Conservation (phyloP, 1,139 yeast species). For the Eremothecium cymbalariae region DNA sequence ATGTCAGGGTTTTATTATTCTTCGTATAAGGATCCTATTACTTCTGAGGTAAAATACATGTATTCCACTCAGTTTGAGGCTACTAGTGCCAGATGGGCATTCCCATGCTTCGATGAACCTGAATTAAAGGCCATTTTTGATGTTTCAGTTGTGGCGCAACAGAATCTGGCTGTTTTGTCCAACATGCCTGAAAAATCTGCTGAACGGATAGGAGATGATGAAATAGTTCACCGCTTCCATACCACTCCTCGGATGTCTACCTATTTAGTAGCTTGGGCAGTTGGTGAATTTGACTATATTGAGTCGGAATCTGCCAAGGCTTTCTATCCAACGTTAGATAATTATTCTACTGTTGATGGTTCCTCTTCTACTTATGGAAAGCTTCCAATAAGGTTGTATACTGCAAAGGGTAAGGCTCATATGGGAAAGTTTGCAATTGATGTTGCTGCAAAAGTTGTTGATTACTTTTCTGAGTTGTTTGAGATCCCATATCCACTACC, state of each 20-base stretch:
- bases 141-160: conserved; percentile 52
- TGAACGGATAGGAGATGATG: conserved; percentile 42
- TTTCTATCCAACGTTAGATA: conserved; percentile 26
- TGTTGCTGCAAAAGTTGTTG: conserved; percentile 59
- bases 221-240: conserved; percentile 43
- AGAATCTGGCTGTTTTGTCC: conserved; percentile 57
- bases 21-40: conserved; percentile 41
- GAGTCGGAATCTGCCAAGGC: conserved; percentile 47
- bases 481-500: conserved; percentile 65
- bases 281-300: conserved; percentile 66
- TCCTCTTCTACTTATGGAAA: conserved; percentile 17
- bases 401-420: conserved; percentile 58
- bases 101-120: conserved; percentile 89
- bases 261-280: conserved; percentile 67
- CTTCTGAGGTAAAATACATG: conserved; percentile 55
- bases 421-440: conserved; percentile 60
- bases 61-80: conserved; percentile 87
- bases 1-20: conserved; percentile 89
- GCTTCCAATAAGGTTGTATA: conserved; percentile 59
- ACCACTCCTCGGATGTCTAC: conserved; percentile 69
- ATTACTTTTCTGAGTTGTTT: conserved; percentile 56
- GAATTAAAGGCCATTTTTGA: conserved; percentile 72
- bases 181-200: conserved; percentile 67
- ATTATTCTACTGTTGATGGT: conserved; percentile 12
- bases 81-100: conserved; percentile 83